Evolutionary conservation across 2,329 filamentous ascomycete species (phyloP), one percentile per base, ranked within the genome.

Genomic region (Xylaria sp.): DNA sequence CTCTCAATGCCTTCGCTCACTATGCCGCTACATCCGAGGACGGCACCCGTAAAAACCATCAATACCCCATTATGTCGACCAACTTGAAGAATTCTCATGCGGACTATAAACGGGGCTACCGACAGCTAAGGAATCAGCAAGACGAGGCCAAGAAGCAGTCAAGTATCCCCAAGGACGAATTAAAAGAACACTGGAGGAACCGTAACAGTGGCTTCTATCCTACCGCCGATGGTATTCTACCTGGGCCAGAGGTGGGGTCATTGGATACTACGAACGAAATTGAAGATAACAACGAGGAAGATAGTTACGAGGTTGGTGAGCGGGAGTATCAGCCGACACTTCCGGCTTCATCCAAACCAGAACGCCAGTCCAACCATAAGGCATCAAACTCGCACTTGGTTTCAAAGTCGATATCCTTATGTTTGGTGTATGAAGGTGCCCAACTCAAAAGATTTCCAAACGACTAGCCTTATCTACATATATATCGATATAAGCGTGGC

Each of bases 1-100:
- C 26, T 16, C 29, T 70, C 26, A 56, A 66, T 44, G 39, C 66
- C 7, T 70, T 44, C n/a, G 63, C 67, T 0, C 67, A 71, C 18
- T 64, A 69, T 43, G 54, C 66, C 20, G 19, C 19, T 41, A 24
- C 18, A 38, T 39, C 48, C n/a, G 39, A 50, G 48, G 40, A 44
- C 17, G 48, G 48, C 40, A 38, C 11, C 16, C 48, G 44, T 21
- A n/a, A 50, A 22, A 44, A 44, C 13, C 39, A 44, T 39, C 48
- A 50, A 39, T 44, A 43, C 22, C 26, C n/a, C 17, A 38, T 44
- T 39, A 22, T 2, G 40, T 50, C 48, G 39, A 50, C 29, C 38
- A 44, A 44, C 17, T 39, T 50, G 6, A 50, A 17, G 17, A 22
- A 50, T 17, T 44, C 48, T 21, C 29, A 37, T 39, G 16, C 34